Base-by-base conservation (phyloP, 768 basidiomycete genomes). In the Lactarius akahatsu region DNA sequence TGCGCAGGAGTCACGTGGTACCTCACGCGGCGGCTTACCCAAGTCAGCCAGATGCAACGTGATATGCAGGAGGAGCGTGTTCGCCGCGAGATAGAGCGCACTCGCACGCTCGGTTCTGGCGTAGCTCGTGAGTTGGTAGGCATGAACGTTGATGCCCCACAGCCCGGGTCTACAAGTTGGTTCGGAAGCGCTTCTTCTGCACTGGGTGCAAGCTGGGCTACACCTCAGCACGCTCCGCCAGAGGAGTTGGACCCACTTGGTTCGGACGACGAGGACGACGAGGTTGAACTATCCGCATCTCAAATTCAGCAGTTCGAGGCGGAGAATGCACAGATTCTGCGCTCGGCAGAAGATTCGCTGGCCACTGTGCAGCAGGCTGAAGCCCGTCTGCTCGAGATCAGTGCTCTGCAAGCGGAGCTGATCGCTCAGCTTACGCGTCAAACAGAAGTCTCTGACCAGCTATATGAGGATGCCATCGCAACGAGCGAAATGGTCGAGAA, bases 21-120 rank as follows among this genome's bases (percentile, higher is more conserved):
- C 77, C 85, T 99, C 63, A 90, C 85, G 73, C 83, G 90, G 59
- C 85, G 90, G 45, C 82, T 99, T 43, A 83, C 94, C 0, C 86
- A 91, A 68, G 85, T 89, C 30, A 90, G 92, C 71, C 87, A 92
- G 72, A 81, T 74, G 18, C 89, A 96, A 71, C 89, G 89, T 70
- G 88, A 92, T 70, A 84, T 98, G 80, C 97, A 99, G 77, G 96
- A 98, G 76, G 94, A 96, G 75, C 88, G 97, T 58, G 84, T 95
- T 62, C 89, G 88, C 74, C 86, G 96, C 5, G 91, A 96, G 73
- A 77, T 90, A 65, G 97, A 98, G 74, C 82, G 93, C 66, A 86
- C 89, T 15, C 84, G 84, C 65, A 92, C 91, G 1, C 83, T 98
- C 13, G 96, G 94, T 5, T 91, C 91, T 7, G 83, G 82, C n/a